Conservation (phyloP, 495 filamentous ascomycete species). For the Friedmanniomyces endolithicus region DNA sequence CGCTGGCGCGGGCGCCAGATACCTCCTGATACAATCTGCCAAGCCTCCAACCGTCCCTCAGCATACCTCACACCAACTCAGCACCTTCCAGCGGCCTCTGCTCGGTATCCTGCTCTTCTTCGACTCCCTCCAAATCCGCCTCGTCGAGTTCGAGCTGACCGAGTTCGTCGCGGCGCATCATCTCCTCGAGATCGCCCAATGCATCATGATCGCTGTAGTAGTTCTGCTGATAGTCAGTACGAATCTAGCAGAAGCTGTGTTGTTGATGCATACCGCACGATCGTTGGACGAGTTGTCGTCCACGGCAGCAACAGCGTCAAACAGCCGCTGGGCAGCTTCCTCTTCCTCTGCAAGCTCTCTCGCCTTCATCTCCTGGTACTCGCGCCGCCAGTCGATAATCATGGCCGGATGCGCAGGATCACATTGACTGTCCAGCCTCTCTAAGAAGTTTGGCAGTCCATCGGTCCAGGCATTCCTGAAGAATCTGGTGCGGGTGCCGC, state of each 20-base stretch:
- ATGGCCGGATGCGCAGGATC: background rate
- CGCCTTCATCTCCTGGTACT: background rate
- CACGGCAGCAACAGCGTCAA: too few species aligned
- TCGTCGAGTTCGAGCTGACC: background rate
- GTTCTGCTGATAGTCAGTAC: background rate
- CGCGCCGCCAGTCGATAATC: background rate
- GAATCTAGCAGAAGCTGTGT: background rate
- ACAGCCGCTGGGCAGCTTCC: too few species aligned
- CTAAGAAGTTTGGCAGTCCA: too few species aligned
- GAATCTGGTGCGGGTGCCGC: background rate
- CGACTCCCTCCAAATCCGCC: background rate
- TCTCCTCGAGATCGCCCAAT: background rate
- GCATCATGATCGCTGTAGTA: background rate
- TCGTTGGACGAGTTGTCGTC: too few species aligned
- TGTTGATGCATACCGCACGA: too few species aligned
- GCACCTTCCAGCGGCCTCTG: too few species aligned
- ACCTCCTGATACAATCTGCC: too few species aligned
- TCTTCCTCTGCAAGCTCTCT: background rate
- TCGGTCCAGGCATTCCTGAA: too few species aligned
- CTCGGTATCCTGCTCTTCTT: background rate
- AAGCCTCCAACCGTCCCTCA: too few species aligned
- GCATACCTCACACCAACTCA: too few species aligned
- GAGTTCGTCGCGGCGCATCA: background rate
- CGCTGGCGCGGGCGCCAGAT: too few species aligned
- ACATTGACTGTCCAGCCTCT: background rate